Conservation (phyloP, 352 stramenopile genomes). For the Globisporangium acanthophoron region DNA sequence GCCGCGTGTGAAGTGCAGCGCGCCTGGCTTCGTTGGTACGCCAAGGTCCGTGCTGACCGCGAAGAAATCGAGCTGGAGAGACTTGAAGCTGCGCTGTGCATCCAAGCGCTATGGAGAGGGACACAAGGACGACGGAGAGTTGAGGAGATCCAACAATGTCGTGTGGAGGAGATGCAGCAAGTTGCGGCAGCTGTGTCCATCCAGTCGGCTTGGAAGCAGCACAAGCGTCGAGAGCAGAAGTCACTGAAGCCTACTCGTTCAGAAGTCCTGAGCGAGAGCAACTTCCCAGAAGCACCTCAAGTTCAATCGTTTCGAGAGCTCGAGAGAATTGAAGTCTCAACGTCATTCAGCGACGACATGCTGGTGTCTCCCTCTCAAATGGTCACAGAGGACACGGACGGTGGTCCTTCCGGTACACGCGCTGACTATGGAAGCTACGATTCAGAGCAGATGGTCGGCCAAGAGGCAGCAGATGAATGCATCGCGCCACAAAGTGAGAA, state of each 20-base stretch:
- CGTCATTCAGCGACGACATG: no score
- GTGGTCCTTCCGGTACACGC: no score
- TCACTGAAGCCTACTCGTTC: neutral
- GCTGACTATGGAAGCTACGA: no score
- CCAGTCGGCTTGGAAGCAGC: neutral
- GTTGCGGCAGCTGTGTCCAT: neutral
- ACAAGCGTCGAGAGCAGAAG: neutral
- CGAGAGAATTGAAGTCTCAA: no score
- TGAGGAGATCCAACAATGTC: neutral
- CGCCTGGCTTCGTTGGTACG: neutral
- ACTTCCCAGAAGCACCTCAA: neutral
- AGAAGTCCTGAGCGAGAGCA: neutral
- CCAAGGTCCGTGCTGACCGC: neutral
- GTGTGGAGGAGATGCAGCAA: neutral
- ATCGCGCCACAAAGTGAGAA: no score
- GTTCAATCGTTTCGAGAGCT: neutral
- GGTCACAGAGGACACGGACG: no score
- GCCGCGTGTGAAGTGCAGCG: neutral
- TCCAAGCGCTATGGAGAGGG: constrained; percentile 39
- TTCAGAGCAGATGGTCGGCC: no score
- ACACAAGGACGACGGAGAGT: neutral
- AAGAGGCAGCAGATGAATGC: no score
- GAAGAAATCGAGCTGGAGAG: constrained; percentile 3
- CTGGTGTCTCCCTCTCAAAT: no score
- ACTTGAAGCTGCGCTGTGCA: constrained; percentile 32